phyloP scores from a whole-genome alignment of 345 rosid genomes.

The Geranium brycei region DNA sequence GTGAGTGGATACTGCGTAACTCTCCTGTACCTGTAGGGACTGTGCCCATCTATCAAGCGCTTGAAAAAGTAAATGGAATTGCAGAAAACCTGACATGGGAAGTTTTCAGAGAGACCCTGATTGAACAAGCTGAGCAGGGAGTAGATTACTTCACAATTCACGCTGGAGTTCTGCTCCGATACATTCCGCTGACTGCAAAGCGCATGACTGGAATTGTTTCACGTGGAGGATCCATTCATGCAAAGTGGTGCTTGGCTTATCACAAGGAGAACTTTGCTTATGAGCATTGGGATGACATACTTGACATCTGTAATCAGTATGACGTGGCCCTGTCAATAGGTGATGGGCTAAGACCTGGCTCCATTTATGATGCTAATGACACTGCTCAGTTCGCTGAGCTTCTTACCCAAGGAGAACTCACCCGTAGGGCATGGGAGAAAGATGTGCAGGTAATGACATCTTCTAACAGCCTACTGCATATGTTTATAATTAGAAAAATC shows the following conservation, averaged over 20 bases:
- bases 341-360: slow-evolving; percentile 94
- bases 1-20: slow-evolving; percentile 89
- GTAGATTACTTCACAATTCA: slow-evolving; percentile 97
- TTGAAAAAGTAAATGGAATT: slow-evolving; percentile 86
- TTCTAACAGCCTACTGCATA: slow-evolving; percentile 1
- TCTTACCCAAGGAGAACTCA: slow-evolving; percentile 92
- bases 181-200: slow-evolving; percentile 86
- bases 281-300: slow-evolving; percentile 97
- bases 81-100: slow-evolving; percentile 95
- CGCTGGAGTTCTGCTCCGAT: slow-evolving; percentile 81
- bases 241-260: slow-evolving; percentile 93
- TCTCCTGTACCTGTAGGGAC: slow-evolving; percentile 97
- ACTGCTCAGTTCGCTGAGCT: slow-evolving; percentile 98
- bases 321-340: slow-evolving; percentile 93
- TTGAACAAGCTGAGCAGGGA: slow-evolving; percentile 98
- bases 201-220: slow-evolving; percentile 98
- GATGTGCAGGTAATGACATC: slow-evolving; percentile 70
- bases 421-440: slow-evolving; percentile 95
- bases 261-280: slow-evolving; percentile 97
- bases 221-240: slow-evolving; percentile 96
- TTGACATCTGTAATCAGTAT: slow-evolving; percentile 89
- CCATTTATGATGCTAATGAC: slow-evolving; percentile 97
- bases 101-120: slow-evolving; percentile 74
- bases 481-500: background rate
- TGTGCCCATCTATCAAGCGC: slow-evolving; percentile 95